Conservation (phyloP, 2,329 filamentous ascomycete genomes). For the Hypomyces perniciosus region DNA sequence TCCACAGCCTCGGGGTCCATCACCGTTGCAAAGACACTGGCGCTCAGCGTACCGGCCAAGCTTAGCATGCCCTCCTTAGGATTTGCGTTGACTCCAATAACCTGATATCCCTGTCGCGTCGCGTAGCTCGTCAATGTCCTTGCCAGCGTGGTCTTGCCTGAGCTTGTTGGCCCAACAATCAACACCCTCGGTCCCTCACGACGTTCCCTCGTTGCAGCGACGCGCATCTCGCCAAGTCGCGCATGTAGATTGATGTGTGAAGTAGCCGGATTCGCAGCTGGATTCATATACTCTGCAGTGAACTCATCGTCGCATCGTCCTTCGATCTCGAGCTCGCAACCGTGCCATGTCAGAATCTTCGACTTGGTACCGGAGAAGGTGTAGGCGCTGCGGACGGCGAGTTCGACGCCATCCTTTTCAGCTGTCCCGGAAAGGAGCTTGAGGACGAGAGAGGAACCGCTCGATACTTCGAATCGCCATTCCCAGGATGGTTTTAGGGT, state of each 20-base stretch:
- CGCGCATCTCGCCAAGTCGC: constrained; percentile 68
- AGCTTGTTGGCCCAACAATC: constrained; percentile 69
- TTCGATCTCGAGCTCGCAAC: constrained; percentile 76
- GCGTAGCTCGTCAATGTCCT: constrained; percentile 77
- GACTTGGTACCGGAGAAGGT: constrained; percentile 76
- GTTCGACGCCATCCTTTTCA: constrained; percentile 91
- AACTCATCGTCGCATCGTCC: constrained; percentile 50
- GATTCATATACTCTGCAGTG: constrained; percentile 56
- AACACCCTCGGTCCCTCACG: constrained; percentile 72
- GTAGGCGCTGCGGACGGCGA: constrained; percentile 74
- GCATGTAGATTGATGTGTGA: constrained; percentile 83
- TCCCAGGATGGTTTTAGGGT: constrained; percentile 60
- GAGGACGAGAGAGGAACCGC: constrained; percentile 36
- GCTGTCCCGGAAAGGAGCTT: constrained; percentile 75
- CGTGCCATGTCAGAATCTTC: constrained; percentile 87
- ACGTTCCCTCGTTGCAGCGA: constrained; percentile 45
- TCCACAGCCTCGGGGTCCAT: constrained; percentile 75
- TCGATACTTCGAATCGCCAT: constrained; percentile 71
- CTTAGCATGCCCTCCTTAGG: constrained; percentile 72
- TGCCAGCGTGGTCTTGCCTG: constrained; percentile 77
- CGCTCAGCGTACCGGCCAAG: constrained; percentile 75
- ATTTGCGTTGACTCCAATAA: constrained; percentile 79
- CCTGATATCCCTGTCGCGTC: constrained; percentile 65
- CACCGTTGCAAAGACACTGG: constrained; percentile 78
- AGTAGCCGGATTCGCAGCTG: constrained; percentile 76